Percentiles rank a stretch among this genome's conserved stretches.
Conservation (phyloP, 768 basidiomycete species). For the Tylopilus vinaceipallidus region DNA sequence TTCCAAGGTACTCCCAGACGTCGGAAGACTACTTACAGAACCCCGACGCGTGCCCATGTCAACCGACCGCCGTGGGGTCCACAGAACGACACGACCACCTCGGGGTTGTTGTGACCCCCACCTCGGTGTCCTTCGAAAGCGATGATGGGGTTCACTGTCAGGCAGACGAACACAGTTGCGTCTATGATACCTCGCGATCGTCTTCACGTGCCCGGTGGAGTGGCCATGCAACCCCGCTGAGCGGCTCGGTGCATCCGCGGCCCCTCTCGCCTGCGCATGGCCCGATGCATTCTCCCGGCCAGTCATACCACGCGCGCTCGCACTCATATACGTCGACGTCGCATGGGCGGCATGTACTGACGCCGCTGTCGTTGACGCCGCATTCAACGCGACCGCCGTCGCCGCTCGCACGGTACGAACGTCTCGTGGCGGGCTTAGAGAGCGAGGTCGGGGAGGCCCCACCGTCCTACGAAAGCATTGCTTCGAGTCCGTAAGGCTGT, state of each 20-base stretch:
- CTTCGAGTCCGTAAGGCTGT: not conserved
- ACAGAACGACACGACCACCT: slow-evolving; percentile 21
- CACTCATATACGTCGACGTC: slow-evolving; percentile 1
- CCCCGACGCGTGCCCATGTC: slow-evolving; percentile 45
- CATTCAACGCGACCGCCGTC: slow-evolving; percentile 18
- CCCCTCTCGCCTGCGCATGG: not conserved
- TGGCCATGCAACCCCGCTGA: not conserved
- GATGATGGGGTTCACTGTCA: not conserved
- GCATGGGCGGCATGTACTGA: not conserved
- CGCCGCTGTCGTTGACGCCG: not conserved
- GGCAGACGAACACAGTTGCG: not conserved
- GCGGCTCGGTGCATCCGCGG: not conserved
- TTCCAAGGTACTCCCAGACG: slow-evolving; percentile 68
- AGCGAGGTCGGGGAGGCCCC: slow-evolving; percentile 82
- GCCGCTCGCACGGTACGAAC: slow-evolving; percentile 59
- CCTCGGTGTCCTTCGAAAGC: slow-evolving; percentile 32
- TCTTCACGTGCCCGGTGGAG: not conserved
- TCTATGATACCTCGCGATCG: not conserved
- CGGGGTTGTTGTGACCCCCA: slow-evolving; percentile 25
- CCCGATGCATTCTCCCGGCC: not conserved
- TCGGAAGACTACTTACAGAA: slow-evolving; percentile 12
- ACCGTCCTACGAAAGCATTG: slow-evolving; percentile 45
- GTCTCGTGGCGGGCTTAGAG: slow-evolving; percentile 84
- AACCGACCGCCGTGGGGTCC: not conserved
- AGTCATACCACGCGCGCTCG: not conserved